phyloP scores from a whole-genome alignment of 2,329 filamentous ascomycete genomes.

The Alternaria gansuensis region DNA sequence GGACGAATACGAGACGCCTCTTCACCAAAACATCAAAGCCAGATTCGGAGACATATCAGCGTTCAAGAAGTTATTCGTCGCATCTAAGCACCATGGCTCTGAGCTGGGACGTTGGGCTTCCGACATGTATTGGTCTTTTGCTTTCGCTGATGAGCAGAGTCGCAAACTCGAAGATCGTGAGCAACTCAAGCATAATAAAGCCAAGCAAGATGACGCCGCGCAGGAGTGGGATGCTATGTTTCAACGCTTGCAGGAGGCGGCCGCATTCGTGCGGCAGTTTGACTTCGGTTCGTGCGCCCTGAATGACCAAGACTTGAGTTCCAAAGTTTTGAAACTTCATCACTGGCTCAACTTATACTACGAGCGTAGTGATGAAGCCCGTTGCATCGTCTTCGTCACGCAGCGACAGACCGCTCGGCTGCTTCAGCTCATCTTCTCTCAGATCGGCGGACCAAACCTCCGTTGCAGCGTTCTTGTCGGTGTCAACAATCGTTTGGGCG shows the following conservation, averaged over 20 bases:
- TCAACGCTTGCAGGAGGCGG: constrained; percentile 66
- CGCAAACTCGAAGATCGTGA: constrained; percentile 68
- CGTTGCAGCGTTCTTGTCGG: constrained; percentile 72
- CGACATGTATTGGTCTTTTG: constrained; percentile 80
- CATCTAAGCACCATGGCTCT: constrained; percentile 67
- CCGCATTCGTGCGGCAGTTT: constrained; percentile 64
- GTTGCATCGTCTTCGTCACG: constrained; percentile 89
- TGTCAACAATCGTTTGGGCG: constrained; percentile 61
- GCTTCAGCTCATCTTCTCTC: constrained; percentile 72
- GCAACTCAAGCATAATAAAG: constrained; percentile 51
- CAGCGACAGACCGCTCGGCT: constrained; percentile 79
- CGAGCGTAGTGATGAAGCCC: constrained; percentile 62
- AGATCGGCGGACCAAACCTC: constrained; percentile 67
- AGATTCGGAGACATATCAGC: constrained; percentile 62
- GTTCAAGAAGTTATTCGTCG: constrained; percentile 67
- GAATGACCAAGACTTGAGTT: constrained; percentile 65
- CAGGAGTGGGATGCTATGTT: constrained; percentile 64
- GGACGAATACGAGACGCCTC: constrained; percentile 67
- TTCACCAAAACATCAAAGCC: constrained; percentile 67
- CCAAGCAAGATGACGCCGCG: constrained; percentile 36
- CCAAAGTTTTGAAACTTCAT: constrained; percentile 74
- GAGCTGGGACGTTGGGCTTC: constrained; percentile 85
- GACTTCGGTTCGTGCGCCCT: constrained; percentile 55
- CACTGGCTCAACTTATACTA: constrained; percentile 71
- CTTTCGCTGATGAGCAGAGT: constrained; percentile 69